Conservation (phyloP, 1,284 basidiomycete species). For the Cryptococcus sp. region DNA sequence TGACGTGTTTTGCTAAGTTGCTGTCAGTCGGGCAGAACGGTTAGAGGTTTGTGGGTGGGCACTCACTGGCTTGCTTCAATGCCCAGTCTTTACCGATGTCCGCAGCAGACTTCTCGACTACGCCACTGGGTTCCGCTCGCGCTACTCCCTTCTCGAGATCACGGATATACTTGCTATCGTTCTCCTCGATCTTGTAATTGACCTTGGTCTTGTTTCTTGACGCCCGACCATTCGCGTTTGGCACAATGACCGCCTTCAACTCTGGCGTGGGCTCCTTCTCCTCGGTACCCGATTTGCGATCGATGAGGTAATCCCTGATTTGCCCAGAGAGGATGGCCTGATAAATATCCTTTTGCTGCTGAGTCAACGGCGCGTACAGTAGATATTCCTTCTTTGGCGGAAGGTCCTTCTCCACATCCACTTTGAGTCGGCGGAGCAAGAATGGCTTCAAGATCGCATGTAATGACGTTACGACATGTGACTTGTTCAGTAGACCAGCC, state of each 20-base stretch:
- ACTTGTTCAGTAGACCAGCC: constrained; percentile 59
- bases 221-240: constrained; percentile 39
- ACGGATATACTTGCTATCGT: constrained; percentile 70
- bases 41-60: constrained; percentile 4
- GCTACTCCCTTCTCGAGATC: constrained; percentile 60
- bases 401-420: constrained; percentile 81
- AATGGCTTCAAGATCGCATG: constrained; percentile 94
- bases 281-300: constrained; percentile 48
- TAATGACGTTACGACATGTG: constrained; percentile 70
- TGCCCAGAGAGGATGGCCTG: constrained; percentile 71
- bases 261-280: constrained; percentile 8
- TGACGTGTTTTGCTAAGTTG: constrained; percentile 71
- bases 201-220: constrained; percentile 50
- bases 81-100: constrained; percentile 62
- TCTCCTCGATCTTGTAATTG: constrained; percentile 60
- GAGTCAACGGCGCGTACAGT: constrained; percentile 84
- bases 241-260: not conserved
- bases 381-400: constrained; percentile 91
- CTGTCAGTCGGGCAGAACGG: constrained; percentile 3
- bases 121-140: constrained; percentile 41
- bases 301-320: constrained; percentile 67
- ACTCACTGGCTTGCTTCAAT: constrained; percentile 64
- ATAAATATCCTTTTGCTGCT: constrained; percentile 79
- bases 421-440: constrained; percentile 87
- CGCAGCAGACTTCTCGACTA: constrained; percentile 53